These are phyloP conservation scores for Ammopiptanthus mongolicus DNA, from an alignment of 306 rosid genomes.

Conservation along the genomic window DNA sequence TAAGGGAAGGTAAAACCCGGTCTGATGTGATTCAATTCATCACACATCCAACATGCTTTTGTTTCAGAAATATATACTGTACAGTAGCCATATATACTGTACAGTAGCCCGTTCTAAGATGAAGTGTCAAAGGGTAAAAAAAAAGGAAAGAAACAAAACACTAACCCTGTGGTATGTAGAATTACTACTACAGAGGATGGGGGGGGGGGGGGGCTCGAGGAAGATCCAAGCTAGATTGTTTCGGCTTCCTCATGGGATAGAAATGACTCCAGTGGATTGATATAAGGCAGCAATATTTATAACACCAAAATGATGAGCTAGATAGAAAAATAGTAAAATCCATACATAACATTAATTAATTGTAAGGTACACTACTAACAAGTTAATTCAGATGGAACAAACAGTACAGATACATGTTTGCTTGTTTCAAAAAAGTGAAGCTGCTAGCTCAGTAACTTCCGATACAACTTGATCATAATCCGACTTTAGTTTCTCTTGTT, in stretches of 20 bases:
- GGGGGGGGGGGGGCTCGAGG: no score
- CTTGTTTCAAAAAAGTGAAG: slow-evolving; percentile 57
- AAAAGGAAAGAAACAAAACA: background rate
- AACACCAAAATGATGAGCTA: background rate
- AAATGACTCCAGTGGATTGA: background rate
- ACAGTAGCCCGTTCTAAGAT: no score
- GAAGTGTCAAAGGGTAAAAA: background rate
- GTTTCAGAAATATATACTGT: background rate
- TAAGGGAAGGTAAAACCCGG: no score
- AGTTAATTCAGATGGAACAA: background rate
- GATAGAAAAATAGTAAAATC: background rate
- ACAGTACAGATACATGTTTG: slow-evolving; percentile 3
- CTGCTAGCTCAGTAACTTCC: slow-evolving; percentile 50
- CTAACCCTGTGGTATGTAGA: background rate
- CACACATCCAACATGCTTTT: no score
- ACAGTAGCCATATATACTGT: no score
- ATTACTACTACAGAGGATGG: background rate
- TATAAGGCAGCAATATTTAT: background rate
- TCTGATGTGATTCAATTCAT: no score
- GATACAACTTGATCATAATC: slow-evolving; percentile 64
- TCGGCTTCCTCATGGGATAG: background rate
- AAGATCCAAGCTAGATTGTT: background rate
- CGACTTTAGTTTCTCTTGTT: slow-evolving; percentile 66
- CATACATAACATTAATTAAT: slow-evolving; percentile 1
- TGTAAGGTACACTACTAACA: background rate